A percentile compares a stretch with the other conserved stretches of the same genome.
These are phyloP conservation scores for Mycena leptocephala DNA, from an alignment of 768 basidiomycete species.

Conservation along the genomic window DNA sequence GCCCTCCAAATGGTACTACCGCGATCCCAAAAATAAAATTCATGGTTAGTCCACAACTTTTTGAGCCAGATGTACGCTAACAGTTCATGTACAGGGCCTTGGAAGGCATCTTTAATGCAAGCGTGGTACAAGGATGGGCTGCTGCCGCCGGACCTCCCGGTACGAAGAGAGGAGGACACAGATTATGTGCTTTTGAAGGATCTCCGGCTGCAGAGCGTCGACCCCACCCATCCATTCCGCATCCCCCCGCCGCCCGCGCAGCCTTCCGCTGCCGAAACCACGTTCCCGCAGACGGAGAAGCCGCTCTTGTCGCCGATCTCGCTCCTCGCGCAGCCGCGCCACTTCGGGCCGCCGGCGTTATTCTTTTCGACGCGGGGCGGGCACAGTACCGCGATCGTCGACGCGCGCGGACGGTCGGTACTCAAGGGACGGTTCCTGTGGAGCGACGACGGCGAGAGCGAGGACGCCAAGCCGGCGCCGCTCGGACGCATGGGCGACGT, in stretches of 20 bases:
- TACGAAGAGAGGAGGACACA: constrained; percentile 82
- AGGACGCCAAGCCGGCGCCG: constrained; percentile 54
- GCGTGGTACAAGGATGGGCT: constrained; percentile 91
- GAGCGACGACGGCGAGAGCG: constrained; percentile 76
- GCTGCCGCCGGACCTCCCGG: constrained; percentile 87
- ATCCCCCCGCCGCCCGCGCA: constrained; percentile 59
- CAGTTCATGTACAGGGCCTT: constrained; percentile 74
- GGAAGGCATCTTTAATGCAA: constrained; percentile 92
- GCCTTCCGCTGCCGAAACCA: constrained; percentile 39
- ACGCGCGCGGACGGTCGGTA: constrained; percentile 88
- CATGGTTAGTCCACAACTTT: constrained; percentile 70
- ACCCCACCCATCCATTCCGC: constrained; percentile 87
- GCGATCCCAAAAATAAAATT: constrained; percentile 85
- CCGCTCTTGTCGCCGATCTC: constrained; percentile 83
- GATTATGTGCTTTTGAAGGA: constrained; percentile 82
- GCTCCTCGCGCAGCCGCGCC: constrained; percentile 81
- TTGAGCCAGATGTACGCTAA: constrained; percentile 20
- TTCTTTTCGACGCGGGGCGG: constrained; percentile 94
- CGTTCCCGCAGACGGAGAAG: constrained; percentile 56
- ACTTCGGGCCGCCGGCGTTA: constrained; percentile 90
- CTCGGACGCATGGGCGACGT: constrained; percentile 82
- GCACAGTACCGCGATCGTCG: constrained; percentile 90
- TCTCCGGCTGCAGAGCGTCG: constrained; percentile 82
- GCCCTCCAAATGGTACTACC: constrained; percentile 87
- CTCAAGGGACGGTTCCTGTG: constrained; percentile 86